Base-by-base conservation (phyloP, 164 flowering plant species). In the Hamamelis virginiana region DNA sequence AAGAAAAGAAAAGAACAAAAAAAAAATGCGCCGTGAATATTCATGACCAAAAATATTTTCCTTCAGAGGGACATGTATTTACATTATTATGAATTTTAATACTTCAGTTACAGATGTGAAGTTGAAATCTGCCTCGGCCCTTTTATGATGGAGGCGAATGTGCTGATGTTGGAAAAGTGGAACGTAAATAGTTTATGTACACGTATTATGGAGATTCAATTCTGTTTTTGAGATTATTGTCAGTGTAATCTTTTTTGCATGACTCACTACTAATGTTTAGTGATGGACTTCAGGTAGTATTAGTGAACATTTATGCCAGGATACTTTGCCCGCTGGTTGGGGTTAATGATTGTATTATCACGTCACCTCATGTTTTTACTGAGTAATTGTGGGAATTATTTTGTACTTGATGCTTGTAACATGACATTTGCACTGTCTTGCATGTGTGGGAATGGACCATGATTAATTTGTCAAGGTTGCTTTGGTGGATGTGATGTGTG, bases 141-240 rank as follows among this genome's bases (percentile, higher is more conserved):
- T 63, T 33, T 63, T 28, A 28, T 27, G 38, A 41, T 61, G 27
- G 27, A 50, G 21, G 53, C 53, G 18, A 12, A 63, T 55, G 57
- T 57, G 22, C 44, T 57, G 52, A 63, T 64, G 43, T 67, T 63
- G 22, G 9, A 46, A 44, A 23, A 59, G 6, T 27, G 70, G n/a
- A 66, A 66, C 57, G 28, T 48, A 9, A 28, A 44, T 66, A 60
- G 62, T 73, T 63, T 52, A 68, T 46, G 56, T 63, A 56, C 47
- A 44, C 41, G n/a, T 48, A 65, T 64, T 47, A 48, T 73, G 33
- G 62, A 62, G 71, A 67, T 53, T 66, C 52, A 25, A n/a, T 66
- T 52, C 6, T 43, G 44, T 45, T 44, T 58, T 61, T 38, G 59
- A 56, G 53, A 56, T 56, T 56, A 23, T 56, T 22, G 27, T 2